Base-by-base conservation (phyloP, 129 eudicot genomes). In the Daucus carota region DNA sequence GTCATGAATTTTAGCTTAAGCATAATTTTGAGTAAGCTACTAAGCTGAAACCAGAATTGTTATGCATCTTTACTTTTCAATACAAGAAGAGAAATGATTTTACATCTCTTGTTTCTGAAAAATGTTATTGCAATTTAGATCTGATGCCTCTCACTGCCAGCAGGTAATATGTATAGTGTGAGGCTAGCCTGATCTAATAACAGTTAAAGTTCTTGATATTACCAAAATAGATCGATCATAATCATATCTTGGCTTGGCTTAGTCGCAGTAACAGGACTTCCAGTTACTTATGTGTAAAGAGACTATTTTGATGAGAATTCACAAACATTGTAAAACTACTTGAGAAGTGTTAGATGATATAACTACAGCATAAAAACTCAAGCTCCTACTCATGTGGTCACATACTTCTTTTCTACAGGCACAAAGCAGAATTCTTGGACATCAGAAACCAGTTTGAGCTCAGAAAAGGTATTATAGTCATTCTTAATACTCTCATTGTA, bases 401-500 rank as follows among this genome's bases (percentile, higher is more conserved):
- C 15, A 29, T 6, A 12, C 67, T n/a, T 57, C 31, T 1, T 59
- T 28, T n/a, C 18, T 67, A 31, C 78, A 62, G 70, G 70, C 60
- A n/a, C 63, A 2, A n/a, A 54, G 28, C 14, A 8, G n/a, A 54
- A 2, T 54, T 54, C 29, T 1, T 14, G 14, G 63, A 54, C 28
- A 54, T 38, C 26, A 57, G 69, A 78, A 48, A 26, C 44, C 22
- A 50, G 75, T 44, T 34, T 78, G 76, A 67, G 32, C 67, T 72
- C 69, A 72, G 9, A 85, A 76, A 73, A 79, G 80, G 85, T 80
- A 62, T 22, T 28, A 28, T 11, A 62, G 8, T 26, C 17, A 28
- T 5, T 29, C 33, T 62, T 5, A 62, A 62, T 14, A 62, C 10
- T 11, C 8, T n/a, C 63, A n/a, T 54, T 8, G 9, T 54, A 8